Conservation (phyloP, 371 early-diverging fungal genomes). For the Zychaea mexicana region DNA sequence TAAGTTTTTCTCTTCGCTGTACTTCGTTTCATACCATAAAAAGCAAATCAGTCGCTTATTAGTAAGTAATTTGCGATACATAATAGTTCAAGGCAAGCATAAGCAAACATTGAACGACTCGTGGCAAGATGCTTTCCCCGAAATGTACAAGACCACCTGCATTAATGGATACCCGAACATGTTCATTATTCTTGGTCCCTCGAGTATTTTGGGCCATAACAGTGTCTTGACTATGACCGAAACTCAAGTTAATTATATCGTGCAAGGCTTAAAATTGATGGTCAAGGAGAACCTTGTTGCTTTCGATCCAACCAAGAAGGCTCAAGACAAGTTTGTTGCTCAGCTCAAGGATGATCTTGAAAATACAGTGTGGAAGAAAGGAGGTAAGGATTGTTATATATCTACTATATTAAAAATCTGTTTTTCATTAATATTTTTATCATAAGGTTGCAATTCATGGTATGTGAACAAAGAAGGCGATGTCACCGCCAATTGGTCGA, state of each 20-base stretch:
- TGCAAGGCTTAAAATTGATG: conserved; percentile 20
- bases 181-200: conserved; percentile 43
- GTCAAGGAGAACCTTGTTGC: conserved; percentile 18
- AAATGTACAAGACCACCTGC: conserved; percentile 25
- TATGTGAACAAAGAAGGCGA: conserved; percentile 1
- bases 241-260: conserved; percentile 27
- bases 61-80: too few relatives aligned
- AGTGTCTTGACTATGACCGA: conserved; percentile 5
- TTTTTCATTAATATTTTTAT: not conserved
- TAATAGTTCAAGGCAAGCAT: conserved; percentile 12
- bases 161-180: conserved; percentile 47
- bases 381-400: conserved; percentile 13
- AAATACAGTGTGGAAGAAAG: conserved; percentile 26
- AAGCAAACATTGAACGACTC: conserved; percentile 3
- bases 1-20: conserved; percentile 5
- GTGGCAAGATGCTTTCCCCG: conserved; percentile 19
- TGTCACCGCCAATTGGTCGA: conserved; percentile 12
- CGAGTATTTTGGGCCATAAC: conserved; percentile 42
- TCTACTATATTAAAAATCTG: not conserved
- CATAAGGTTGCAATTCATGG: conserved; percentile 5
- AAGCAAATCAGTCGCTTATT: too few relatives aligned
- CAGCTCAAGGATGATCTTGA: conserved; percentile 20
- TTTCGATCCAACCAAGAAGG: conserved; percentile 21
- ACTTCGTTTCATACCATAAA: too few relatives aligned
- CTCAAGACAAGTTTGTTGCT: conserved; percentile 22